Evolutionary conservation across 352 stramenopile genomes (phyloP), one percentile per base, ranked within the genome.

Genomic region (Globisporangium nodosum): DNA sequence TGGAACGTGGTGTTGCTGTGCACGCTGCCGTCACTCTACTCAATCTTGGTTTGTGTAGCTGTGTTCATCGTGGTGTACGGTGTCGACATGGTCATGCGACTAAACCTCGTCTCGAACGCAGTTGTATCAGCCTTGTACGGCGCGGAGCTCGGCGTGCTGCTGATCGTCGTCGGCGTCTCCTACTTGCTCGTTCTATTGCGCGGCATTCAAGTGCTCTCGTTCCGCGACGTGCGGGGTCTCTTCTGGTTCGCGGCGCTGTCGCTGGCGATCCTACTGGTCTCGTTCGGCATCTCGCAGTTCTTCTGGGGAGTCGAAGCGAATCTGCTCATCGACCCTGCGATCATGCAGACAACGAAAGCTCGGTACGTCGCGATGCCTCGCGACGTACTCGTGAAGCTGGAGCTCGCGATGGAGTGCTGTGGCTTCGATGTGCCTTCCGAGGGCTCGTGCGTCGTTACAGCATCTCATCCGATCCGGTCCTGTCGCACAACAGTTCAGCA

Each of bases 381-480:
- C 0, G 58, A 61, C 1, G 57, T 31, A 5, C 49, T 77, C 13
- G 42, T 81, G 11, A 24, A 49, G 2, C n/a, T 87, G 3, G 77
- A 87, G 51, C 68, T 73, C 39, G 54, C 56, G 20, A 70, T 87
- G 56, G 58, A 59, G 13, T 87, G 77, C 46, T 87, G 77, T 20
- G 77, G 77, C 15, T 83, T 80, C 40, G 61, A 61, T 8, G 31
- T 47, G 6, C 69, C 33, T 3, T 18, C 61, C 1, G 70, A 87
- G 63, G 74, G 74, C 8, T 52, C 64, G 0, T 83, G 74, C 12
- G 18, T 76, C 1, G 16, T 56, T 8, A 20, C 21, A 8, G 13
- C 11, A 21, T 9, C 49, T 3, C 43, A 33, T 13, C n/a, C 35
- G 21, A 54, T 83, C 6, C 66, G 60, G 40, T 71, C 69, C 0